These are phyloP conservation scores for Choiromyces venosus DNA, from an alignment of 495 filamentous ascomycete species.

Conservation along the genomic window DNA sequence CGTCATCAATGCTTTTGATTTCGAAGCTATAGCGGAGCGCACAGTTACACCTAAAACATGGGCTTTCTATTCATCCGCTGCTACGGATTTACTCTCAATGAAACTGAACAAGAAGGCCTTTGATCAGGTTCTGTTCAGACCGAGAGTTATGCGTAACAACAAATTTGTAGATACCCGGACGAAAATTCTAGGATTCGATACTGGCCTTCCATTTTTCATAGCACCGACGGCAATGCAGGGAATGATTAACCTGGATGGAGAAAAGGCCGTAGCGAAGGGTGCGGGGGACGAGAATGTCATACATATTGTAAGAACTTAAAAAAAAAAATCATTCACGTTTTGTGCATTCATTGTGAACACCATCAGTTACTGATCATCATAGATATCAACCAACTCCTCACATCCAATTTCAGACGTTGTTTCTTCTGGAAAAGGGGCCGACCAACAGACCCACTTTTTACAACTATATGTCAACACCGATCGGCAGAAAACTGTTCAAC, in stretches of 20 bases:
- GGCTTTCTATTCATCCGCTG: constrained; percentile 78
- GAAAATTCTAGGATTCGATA: constrained; percentile 56
- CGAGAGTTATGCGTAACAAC: constrained; percentile 67
- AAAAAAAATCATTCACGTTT: background rate
- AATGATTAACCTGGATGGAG: constrained; percentile 50
- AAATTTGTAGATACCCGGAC: constrained; percentile 52
- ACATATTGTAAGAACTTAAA: constrained; percentile 51
- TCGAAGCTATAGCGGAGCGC: constrained; percentile 58
- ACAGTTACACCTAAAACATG: constrained; percentile 65
- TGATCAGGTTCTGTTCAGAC: constrained; percentile 63
- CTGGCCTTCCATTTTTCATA: constrained; percentile 45
- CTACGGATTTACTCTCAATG: constrained; percentile 65
- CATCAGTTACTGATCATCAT: background rate
- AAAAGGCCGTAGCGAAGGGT: constrained; percentile 48
- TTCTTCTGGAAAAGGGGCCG: constrained; percentile 44
- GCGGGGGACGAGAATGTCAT: constrained; percentile 50
- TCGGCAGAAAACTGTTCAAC: constrained; percentile 58
- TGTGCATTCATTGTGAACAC: background rate
- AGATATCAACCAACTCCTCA: constrained; percentile 67
- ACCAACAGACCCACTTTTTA: constrained; percentile 53
- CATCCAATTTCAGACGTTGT: constrained; percentile 60
- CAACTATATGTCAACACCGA: constrained; percentile 79
- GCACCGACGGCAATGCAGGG: constrained; percentile 49
- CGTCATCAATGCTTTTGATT: constrained; percentile 69
- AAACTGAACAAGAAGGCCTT: constrained; percentile 53